Evolutionary conservation across 2,329 filamentous ascomycete species (phyloP), one percentile per base, ranked within the genome.

Genomic region (Cladosporium sp.): DNA sequence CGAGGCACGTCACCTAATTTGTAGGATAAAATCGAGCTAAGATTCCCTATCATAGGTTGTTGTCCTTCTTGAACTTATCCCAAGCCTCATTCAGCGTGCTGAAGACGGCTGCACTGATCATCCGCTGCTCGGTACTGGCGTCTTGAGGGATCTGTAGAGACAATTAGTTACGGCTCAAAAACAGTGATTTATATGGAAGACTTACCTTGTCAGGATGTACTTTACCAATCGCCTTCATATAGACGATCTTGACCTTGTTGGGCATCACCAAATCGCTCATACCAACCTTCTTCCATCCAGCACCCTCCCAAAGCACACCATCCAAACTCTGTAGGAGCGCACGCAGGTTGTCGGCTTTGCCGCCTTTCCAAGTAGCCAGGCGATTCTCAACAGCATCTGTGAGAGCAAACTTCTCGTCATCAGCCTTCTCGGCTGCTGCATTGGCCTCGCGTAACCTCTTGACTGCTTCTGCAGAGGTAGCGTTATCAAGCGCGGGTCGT

Each of bases 141-240:
- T 73, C 72, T 54, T 80, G 80, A 4, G 82, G 70, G 45, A 85
- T 80, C 82, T 82, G 51, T 22, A n/a, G 22, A n/a, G 6, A 24
- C 3, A 2, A 11, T 47, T 9, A 51, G 24, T 15, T 22, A 30
- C 5, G 19, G 17, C 7, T 43, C 13, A 22, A 32, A 11, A 3
- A 8, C 1, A 7, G 3, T 18, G 18, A 30, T 37, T 15, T 7
- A 17, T 4, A 3, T 17, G n/a, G 7, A n/a, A 6, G 53, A 53
- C 82, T 71, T 77, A 96, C 93, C 86, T 99, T 99, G 70, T 99
- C 93, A 54, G 93, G 93, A 78, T 99, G 93, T 60, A 93, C 93
- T 77, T 96, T 97, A 9, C 86, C 89, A 78, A 99, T 97, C 5
- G 92, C 93, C 80, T 96, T 96, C 93, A 99, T 97, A 68, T 99